Conservation (phyloP, 73 alveolate species). For the Paramecium sonneborni region DNA sequence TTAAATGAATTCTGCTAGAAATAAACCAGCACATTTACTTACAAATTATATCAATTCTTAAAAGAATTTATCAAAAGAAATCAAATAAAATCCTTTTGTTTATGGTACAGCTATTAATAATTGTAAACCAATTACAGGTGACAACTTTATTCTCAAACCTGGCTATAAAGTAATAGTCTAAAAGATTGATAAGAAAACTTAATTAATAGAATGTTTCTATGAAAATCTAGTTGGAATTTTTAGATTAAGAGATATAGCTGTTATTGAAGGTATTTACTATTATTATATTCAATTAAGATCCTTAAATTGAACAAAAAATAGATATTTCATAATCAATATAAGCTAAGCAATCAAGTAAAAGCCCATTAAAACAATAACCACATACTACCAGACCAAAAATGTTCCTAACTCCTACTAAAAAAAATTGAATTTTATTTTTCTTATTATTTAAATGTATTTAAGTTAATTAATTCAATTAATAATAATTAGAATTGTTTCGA, state of each 20-base stretch:
- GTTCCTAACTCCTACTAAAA: not conserved
- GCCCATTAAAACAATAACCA: not conserved
- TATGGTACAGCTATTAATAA: conserved; percentile 35
- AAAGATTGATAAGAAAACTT: not conserved
- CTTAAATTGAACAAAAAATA: not conserved
- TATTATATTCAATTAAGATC: not conserved
- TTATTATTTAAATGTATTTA: not conserved
- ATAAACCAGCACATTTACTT: not conserved
- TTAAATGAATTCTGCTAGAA: not conserved
- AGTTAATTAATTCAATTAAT: too few species aligned
- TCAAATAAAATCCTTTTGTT: not conserved
- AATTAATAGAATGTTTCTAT: not conserved
- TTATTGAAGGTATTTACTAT: conserved; percentile 14
- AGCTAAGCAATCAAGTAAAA: not conserved
- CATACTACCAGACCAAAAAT: not conserved
- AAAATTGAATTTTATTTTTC: not conserved
- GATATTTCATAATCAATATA: not conserved
- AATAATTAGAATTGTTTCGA: too few species aligned
- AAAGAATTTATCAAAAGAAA: not conserved
- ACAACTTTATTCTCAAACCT: not conserved
- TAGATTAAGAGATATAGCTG: conserved; percentile 19
- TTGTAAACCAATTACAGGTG: conserved; percentile 33
- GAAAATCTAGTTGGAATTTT: conserved; percentile 19
- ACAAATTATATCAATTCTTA: not conserved
- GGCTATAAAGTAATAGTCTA: conserved; percentile 27